Evolutionary conservation across 805 yeast species (phyloP).

Genomic region (Diddensiella transvaalensis): DNA sequence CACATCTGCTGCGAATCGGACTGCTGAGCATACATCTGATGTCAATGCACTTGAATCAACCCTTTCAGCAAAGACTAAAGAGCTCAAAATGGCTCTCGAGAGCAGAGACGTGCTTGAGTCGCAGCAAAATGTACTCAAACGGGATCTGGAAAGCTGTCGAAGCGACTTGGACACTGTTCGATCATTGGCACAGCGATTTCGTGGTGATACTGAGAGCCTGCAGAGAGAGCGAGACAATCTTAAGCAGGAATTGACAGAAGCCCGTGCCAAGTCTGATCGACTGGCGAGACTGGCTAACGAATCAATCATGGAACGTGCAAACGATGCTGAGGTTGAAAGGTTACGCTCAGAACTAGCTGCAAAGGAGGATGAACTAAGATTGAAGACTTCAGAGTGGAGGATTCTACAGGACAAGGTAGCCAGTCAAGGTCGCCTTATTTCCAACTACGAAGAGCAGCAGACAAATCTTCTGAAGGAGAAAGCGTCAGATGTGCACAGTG

Average conservation of each 20-base stretch:
- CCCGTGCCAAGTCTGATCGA: slow-evolving; percentile 6
- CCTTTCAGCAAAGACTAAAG: slow-evolving; percentile 2
- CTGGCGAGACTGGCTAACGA: slow-evolving; percentile 8
- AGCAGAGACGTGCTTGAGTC: not conserved
- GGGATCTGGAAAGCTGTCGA: not conserved
- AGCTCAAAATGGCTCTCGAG: not conserved
- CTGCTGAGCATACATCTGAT: not conserved
- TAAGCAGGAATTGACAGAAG: slow-evolving; percentile 13
- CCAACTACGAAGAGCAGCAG: slow-evolving; percentile 15
- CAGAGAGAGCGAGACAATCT: slow-evolving; percentile 18
- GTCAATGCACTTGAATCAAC: not conserved
- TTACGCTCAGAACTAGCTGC: slow-evolving; percentile 28
- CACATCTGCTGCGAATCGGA: not conserved
- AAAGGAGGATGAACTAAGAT: slow-evolving; percentile 33
- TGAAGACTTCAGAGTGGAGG: slow-evolving; percentile 24
- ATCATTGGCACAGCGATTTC: slow-evolving; percentile 14
- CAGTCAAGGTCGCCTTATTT: slow-evolving; percentile 14
- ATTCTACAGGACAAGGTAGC: slow-evolving; percentile 15
- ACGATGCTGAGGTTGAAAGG: slow-evolving; percentile 24
- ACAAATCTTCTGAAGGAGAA: slow-evolving; percentile 21
- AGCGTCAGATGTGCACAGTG: slow-evolving; percentile 28
- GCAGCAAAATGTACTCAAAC: not conserved
- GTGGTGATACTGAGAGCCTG: slow-evolving; percentile 13
- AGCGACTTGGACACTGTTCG: slow-evolving; percentile 16
- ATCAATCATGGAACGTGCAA: slow-evolving; percentile 4